These are phyloP conservation scores for Cercospora sesami DNA, from an alignment of 2,329 filamentous ascomycete genomes.

Conservation along the genomic window DNA sequence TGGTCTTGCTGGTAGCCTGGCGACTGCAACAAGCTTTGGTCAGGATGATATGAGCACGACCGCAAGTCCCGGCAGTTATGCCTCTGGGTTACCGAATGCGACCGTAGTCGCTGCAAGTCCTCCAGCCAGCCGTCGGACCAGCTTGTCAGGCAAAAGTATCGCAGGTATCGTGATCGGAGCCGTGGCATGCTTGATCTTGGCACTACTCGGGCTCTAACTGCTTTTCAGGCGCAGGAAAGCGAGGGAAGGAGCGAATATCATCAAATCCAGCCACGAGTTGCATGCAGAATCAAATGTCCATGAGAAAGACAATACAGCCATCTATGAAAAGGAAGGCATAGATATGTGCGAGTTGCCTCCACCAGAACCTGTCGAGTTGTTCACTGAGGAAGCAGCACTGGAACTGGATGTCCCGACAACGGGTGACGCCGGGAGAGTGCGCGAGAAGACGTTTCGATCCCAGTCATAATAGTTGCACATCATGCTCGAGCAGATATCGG, in stretches of 20 bases:
- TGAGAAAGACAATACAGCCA: not conserved
- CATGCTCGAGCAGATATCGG: not conserved
- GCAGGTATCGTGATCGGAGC: constrained; percentile 4
- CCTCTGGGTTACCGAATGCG: not conserved
- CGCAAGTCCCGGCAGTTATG: not conserved
- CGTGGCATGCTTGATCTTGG: not conserved
- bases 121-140: not conserved
- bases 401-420: constrained; percentile 1
- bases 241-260: not conserved
- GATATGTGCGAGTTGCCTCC: constrained; percentile 3
- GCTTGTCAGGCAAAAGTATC: not conserved
- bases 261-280: not conserved
- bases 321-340: not conserved
- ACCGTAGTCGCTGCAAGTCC: not conserved
- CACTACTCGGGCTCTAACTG: not conserved
- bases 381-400: not conserved
- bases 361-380: not conserved
- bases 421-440: not conserved
- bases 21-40: not conserved
- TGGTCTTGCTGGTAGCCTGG: constrained; percentile 8
- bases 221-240: not conserved
- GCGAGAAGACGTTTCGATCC: not conserved
- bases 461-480: not conserved
- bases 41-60: not conserved
- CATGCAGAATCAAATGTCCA: not conserved